phyloP scores from a whole-genome alignment of 1,284 basidiomycete genomes.

The Cutaneotrichosporon mucoides region DNA sequence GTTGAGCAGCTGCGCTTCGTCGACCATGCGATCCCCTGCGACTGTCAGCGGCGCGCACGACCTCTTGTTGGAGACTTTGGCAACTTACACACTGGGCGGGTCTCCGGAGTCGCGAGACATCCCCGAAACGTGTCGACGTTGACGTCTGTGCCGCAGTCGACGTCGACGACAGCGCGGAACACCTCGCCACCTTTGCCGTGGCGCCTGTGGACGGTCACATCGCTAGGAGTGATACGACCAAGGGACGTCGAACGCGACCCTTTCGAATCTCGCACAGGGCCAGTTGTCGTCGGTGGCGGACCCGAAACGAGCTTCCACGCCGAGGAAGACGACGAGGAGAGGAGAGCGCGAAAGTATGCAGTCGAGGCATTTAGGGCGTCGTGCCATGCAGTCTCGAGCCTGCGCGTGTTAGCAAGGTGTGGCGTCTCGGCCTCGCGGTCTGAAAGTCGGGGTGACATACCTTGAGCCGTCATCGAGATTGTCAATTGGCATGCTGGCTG shows the following conservation, averaged over 20 bases:
- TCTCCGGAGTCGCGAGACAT: slow-evolving; percentile 75
- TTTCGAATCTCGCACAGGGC: slow-evolving; percentile 21
- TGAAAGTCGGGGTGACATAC: slow-evolving; percentile 26
- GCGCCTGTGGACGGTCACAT: slow-evolving; percentile 50
- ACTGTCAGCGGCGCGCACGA: background rate
- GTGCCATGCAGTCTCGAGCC: slow-evolving; percentile 47
- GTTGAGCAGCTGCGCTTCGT: slow-evolving; percentile 76
- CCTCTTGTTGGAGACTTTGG: background rate
- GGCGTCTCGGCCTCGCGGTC: background rate
- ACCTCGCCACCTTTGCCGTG: slow-evolving; percentile 62
- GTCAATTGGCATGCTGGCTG: slow-evolving; percentile 5
- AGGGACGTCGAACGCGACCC: slow-evolving; percentile 26
- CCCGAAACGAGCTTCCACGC: slow-evolving; percentile 49
- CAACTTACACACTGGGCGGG: slow-evolving; percentile 64
- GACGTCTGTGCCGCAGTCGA: slow-evolving; percentile 62
- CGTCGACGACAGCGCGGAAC: slow-evolving; percentile 75
- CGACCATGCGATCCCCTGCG: slow-evolving; percentile 81
- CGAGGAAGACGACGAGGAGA: slow-evolving; percentile 41
- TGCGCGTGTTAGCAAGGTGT: slow-evolving; percentile 7
- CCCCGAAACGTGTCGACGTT: slow-evolving; percentile 77
- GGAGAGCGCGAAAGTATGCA: slow-evolving; percentile 45
- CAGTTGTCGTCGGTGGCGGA: slow-evolving; percentile 29
- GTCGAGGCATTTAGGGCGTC: slow-evolving; percentile 41
- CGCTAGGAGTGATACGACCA: slow-evolving; percentile 37
- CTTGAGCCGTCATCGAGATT: slow-evolving; percentile 44